Percentiles rank a stretch among this genome's conserved stretches.
Conservation (phyloP, 2,329 filamentous ascomycete species). For the Penicillium nordicum region DNA sequence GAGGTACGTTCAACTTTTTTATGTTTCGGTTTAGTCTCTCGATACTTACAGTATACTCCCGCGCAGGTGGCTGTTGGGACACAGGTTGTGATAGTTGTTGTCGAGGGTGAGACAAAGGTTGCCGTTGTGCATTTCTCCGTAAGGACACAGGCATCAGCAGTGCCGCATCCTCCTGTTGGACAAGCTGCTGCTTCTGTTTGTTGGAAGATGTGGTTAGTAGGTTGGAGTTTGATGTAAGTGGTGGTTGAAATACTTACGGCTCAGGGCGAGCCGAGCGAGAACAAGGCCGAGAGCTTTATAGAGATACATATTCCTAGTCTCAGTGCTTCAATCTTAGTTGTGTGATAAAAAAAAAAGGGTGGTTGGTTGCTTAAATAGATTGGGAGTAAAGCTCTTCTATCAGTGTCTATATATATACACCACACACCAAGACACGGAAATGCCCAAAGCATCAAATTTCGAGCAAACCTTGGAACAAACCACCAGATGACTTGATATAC, state of each 20-base stretch:
- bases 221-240: neutral
- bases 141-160: constrained; percentile 17
- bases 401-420: neutral
- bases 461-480: neutral
- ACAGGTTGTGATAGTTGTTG: constrained; percentile 24
- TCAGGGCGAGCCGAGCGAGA: constrained; percentile 4
- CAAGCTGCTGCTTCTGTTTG: constrained; percentile 2
- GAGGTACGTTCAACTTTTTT: no score
- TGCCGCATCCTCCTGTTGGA: constrained; percentile 13
- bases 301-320: neutral
- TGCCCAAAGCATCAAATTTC: neutral
- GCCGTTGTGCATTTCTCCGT: constrained; percentile 25
- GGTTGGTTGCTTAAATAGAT: neutral
- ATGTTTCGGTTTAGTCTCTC: neutral
- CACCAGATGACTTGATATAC: constrained; percentile 8
- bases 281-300: neutral
- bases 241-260: constrained; percentile 1
- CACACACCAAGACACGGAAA: neutral
- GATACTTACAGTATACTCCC: constrained; percentile 24
- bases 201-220: neutral
- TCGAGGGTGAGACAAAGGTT: constrained; percentile 16
- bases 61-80: constrained; percentile 26
- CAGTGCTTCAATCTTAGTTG: neutral
- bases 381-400: neutral
- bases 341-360: neutral